Conservation (phyloP, 2,329 filamentous ascomycete genomes). For the Trichoderma oligosporum region DNA sequence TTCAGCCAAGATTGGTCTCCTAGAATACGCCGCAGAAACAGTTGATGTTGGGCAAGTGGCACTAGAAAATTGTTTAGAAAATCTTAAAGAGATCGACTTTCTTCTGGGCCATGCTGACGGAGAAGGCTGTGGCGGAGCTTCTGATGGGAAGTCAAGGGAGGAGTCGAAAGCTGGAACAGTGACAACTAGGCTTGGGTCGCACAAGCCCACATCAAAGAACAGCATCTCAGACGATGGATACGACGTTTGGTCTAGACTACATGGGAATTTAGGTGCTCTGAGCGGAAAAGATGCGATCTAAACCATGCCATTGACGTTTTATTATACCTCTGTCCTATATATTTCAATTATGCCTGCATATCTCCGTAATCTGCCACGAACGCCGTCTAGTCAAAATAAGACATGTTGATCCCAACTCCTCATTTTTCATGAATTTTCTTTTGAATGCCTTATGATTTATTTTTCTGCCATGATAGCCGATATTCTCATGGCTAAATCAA, state of each 20-base stretch:
- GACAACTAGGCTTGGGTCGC: slow-evolving; percentile 3
- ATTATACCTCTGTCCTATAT: slow-evolving; percentile 6
- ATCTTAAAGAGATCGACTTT: slow-evolving; percentile 47
- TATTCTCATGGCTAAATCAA: slow-evolving; percentile 81
- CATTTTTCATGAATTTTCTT: background rate
- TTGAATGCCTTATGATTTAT: slow-evolving; percentile 21
- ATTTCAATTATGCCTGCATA: background rate
- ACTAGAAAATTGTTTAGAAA: slow-evolving; percentile 49
- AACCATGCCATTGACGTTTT: background rate
- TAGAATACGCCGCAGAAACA: slow-evolving; percentile 56
- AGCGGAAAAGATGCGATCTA: slow-evolving; percentile 33
- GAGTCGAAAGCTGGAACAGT: background rate
- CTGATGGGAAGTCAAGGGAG: slow-evolving; percentile 19
- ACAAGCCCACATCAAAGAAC: slow-evolving; percentile 23
- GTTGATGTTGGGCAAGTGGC: slow-evolving; percentile 57
- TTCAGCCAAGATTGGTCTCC: slow-evolving; percentile 55
- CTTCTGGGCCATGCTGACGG: slow-evolving; percentile 42
- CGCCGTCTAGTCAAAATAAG: slow-evolving; percentile 12
- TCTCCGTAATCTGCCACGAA: slow-evolving; percentile 18
- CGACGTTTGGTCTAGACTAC: slow-evolving; percentile 50
- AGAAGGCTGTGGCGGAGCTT: slow-evolving; percentile 29
- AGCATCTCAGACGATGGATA: slow-evolving; percentile 18
- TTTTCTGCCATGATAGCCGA: slow-evolving; percentile 62
- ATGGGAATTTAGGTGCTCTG: slow-evolving; percentile 54
- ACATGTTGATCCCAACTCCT: slow-evolving; percentile 4